Conservation (phyloP, 2,329 filamentous ascomycete species). For the Verticillium nonalfalfae region DNA sequence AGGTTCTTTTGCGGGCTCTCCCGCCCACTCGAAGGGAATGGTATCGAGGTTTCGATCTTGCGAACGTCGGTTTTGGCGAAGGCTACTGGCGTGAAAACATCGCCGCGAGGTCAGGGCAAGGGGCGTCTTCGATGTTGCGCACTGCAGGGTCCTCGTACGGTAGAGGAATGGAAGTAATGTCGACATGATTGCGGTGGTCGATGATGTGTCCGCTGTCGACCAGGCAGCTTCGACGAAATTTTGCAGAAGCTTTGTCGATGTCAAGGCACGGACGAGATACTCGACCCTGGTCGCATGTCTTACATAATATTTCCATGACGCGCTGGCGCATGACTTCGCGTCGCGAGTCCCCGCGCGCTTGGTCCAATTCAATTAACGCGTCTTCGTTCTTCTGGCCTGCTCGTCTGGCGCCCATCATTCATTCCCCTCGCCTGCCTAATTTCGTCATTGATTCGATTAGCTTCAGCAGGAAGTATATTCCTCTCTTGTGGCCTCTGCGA, state of each 20-base stretch:
- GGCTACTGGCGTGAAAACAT: not conserved
- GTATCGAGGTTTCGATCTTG: constrained; percentile 11
- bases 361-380: constrained; percentile 2
- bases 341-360: not conserved
- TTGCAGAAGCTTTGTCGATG: not conserved
- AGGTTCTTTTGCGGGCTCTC: constrained; percentile 16
- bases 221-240: not conserved
- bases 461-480: not conserved
- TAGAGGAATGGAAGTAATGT: constrained; percentile 63
- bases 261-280: not conserved
- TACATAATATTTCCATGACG: constrained; percentile 1
- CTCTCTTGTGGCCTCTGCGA: not conserved
- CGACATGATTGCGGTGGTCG: constrained; percentile 9
- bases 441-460: not conserved
- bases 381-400: not conserved
- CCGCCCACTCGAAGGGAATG: constrained; percentile 48
- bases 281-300: not conserved
- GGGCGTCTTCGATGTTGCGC: constrained; percentile 15
- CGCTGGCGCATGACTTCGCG: constrained; percentile 5
- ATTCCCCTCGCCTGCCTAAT: not conserved
- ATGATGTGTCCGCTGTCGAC: not conserved
- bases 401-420: no score
- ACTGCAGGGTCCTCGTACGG: constrained; percentile 58
- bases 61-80: constrained; percentile 8
- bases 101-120: not conserved